Percentiles rank a stretch among this genome's conserved stretches.
Conservation (phyloP, 768 basidiomycete species). For the Pleurotus tuber-regium region DNA sequence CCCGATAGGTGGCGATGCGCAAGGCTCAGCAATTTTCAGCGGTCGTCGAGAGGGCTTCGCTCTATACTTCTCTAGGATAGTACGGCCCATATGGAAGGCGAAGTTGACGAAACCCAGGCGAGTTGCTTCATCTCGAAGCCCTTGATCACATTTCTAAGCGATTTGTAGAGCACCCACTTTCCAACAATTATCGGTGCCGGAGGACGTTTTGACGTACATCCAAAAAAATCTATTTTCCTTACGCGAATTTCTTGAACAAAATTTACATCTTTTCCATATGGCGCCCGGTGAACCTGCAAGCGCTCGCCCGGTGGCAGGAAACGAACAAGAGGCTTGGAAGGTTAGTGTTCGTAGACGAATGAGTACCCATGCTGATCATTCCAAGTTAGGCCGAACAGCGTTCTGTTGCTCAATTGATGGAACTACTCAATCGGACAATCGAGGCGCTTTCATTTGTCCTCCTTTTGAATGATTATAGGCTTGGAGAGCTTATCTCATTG, state of each 20-base stretch:
- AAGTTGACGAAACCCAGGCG: constrained; percentile 70
- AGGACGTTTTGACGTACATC: constrained; percentile 59
- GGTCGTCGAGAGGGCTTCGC: constrained; percentile 88
- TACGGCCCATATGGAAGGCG: constrained; percentile 85
- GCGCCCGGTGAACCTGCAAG: constrained; percentile 61
- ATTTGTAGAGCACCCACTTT: constrained; percentile 35
- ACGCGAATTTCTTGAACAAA: constrained; percentile 74
- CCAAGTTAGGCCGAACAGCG: constrained; percentile 67
- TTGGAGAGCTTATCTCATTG: constrained; percentile 83
- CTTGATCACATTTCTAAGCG: background rate
- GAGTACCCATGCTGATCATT: constrained; percentile 12
- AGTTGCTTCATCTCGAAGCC: constrained; percentile 15
- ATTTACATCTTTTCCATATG: constrained; percentile 83
- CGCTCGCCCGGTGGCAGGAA: constrained; percentile 52
- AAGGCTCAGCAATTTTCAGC: constrained; percentile 77
- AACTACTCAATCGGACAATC: constrained; percentile 79
- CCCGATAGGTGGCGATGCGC: constrained; percentile 49
- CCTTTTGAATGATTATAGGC: constrained; percentile 86
- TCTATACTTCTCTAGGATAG: constrained; percentile 80
- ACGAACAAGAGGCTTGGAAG: constrained; percentile 89
- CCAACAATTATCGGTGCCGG: constrained; percentile 63
- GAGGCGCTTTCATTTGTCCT: constrained; percentile 95
- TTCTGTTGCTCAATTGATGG: constrained; percentile 75
- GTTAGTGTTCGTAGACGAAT: constrained; percentile 33
- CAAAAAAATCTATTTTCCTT: constrained; percentile 80